Percentiles rank a stretch among this genome's conserved stretches.
Conservation (phyloP, 495 filamentous ascomycete genomes). For the Podospora bellae-mahoneyi region DNA sequence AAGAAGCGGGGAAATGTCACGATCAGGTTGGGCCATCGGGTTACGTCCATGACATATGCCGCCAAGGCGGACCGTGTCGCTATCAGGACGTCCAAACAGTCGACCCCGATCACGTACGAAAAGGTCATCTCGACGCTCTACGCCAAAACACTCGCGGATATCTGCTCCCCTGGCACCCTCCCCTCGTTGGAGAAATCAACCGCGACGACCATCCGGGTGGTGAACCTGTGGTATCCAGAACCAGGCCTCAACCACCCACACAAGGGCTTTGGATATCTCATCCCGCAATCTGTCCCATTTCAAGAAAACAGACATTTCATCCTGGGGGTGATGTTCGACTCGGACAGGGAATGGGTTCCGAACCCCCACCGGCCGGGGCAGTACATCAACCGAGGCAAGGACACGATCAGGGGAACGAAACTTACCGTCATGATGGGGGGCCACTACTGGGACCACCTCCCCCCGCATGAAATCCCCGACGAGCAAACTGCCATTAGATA, state of each 20-base stretch:
- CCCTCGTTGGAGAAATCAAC: constrained; percentile 53
- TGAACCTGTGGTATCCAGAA: constrained; percentile 79
- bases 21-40: constrained; percentile 45
- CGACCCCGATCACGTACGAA: constrained; percentile 42
- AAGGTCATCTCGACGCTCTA: constrained; percentile 71
- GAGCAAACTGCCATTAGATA: constrained; percentile 62
- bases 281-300: constrained; percentile 64
- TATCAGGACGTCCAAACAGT: constrained; percentile 26
- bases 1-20: constrained; percentile 47
- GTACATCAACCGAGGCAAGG: constrained; percentile 35
- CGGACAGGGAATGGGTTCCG: constrained; percentile 50
- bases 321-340: constrained; percentile 91
- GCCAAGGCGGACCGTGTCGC: constrained; percentile 18
- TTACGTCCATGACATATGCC: constrained; percentile 35
- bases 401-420: constrained; percentile 69
- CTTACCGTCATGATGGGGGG: constrained; percentile 94
- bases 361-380: constrained; percentile 17
- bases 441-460: constrained; percentile 75
- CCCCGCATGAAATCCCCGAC: constrained; percentile 51
- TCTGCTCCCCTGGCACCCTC: constrained; percentile 42
- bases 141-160: constrained; percentile 43
- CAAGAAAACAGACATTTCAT: constrained; percentile 77
- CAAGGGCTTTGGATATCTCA: constrained; percentile 85
- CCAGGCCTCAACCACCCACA: constrained; percentile 57
- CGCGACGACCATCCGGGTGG: constrained; percentile 79